Conservation (phyloP, 176 grass and related monocot genomes). For the Aegilops sharonensis region DNA sequence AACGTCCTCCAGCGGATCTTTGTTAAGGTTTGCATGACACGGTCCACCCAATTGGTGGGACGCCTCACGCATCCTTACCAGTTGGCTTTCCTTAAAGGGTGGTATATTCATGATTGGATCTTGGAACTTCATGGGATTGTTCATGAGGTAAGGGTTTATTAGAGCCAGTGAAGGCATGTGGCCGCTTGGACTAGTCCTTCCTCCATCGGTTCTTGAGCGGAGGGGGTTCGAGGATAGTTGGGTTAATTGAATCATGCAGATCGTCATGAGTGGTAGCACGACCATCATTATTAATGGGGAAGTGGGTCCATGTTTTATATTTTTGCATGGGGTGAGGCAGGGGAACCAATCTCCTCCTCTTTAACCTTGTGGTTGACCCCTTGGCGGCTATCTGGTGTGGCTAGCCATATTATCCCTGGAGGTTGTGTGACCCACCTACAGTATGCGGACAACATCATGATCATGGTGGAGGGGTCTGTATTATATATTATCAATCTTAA, state of each 20-base stretch:
- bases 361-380: background rate
- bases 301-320: background rate
- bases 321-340: background rate
- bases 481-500: no score
- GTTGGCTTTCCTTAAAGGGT: background rate
- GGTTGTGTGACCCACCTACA: no score
- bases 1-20: background rate
- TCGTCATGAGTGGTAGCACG: background rate
- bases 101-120: background rate
- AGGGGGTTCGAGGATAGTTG: background rate
- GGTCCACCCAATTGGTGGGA: background rate
- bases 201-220: background rate
- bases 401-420: no score
- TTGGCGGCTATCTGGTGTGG: background rate
- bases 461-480: no score
- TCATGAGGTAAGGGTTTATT: background rate
- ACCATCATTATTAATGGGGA: background rate
- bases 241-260: background rate
- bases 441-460: no score
- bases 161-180: background rate
- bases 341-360: background rate
- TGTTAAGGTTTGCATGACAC: background rate
- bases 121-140: background rate
- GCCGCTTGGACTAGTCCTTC: background rate
- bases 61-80: background rate